Evolutionary conservation across 2,329 filamentous ascomycete species (phyloP), one percentile per base, ranked within the genome.

Genomic region (Epichloe uncinata): DNA sequence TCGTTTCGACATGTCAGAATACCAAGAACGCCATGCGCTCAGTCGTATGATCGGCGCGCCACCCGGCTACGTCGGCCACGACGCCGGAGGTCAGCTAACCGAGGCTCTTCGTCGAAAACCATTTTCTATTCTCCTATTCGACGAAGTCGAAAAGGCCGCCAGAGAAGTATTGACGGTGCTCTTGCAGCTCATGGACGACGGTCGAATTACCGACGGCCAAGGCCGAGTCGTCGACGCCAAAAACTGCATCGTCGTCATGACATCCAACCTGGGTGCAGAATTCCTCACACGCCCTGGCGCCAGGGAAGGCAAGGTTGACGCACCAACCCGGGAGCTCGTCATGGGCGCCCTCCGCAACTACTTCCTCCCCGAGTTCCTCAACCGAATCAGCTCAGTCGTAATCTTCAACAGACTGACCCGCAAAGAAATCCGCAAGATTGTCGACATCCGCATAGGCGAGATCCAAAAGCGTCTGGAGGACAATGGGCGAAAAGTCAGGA

Each of bases 181-280:
- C 37, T 80, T 98, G n/a, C 93, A 98, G 68, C 87, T 98, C 62
- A 97, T 98, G 89, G 93, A 98, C 61, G 93, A 98, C 62, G 93
- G 93, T 33, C 89, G 93, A 61, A 97, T 98, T 68, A 98, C 93
- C 13, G 93, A 98, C 63, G 93, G 93, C 45, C 94, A 97, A 78
- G 93, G 93, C 63, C 82, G 93, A 65, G 77, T 96, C 46, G 82
- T 98, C 50, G 93, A 98, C 61, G 93, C 91, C 53, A 88, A 84
- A 70, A 98, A 98, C 76, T 97, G 91, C 66, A 97, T 98, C 58
- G 91, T 98, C 42, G 93, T 98, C 69, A 95, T 98, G 89, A 98
- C 93, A 0, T 96, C 89, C 61, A 98, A 98, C 72, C 69, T 98
- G 54, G 93, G 93, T 56, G 93, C 93, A 34, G 93, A 97, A 66